Evolutionary conservation across 352 stramenopile genomes (phyloP).

Genomic region (Phytophthora megakarya): DNA sequence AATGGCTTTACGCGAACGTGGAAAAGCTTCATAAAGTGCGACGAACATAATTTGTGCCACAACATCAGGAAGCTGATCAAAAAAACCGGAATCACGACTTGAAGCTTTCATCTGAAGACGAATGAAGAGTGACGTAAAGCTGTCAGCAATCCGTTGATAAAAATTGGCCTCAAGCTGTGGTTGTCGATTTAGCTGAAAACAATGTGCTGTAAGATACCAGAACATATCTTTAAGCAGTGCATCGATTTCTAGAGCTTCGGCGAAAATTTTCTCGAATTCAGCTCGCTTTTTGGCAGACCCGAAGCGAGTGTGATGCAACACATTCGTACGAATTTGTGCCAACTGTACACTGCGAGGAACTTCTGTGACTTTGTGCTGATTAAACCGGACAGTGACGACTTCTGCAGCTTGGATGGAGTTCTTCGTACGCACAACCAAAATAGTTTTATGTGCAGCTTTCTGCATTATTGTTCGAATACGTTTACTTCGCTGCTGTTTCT

Average conservation of each 20-base stretch:
- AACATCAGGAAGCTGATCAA: constrained; percentile 62
- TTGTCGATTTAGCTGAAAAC: constrained; percentile 59
- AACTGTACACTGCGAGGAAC: constrained; percentile 60
- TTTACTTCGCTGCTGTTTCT: constrained; percentile 56
- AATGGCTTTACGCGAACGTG: constrained; percentile 60
- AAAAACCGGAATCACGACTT: constrained; percentile 56
- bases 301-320: constrained; percentile 51
- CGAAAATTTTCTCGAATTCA: constrained; percentile 56
- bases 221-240: constrained; percentile 76
- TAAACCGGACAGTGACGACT: constrained; percentile 67
- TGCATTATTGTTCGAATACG: constrained; percentile 70
- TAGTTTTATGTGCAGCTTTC: constrained; percentile 70
- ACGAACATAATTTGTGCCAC: constrained; percentile 69
- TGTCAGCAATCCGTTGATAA: constrained; percentile 71
- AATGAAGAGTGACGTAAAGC: constrained; percentile 68
- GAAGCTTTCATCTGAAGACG: constrained; percentile 56
- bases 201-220: constrained; percentile 67
- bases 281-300: constrained; percentile 33
- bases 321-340: constrained; percentile 49
- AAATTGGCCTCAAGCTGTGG: constrained; percentile 45
- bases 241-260: constrained; percentile 47
- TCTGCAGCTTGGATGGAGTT: constrained; percentile 73
- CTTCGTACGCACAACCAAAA: constrained; percentile 73
- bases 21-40: constrained; percentile 73
- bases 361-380: constrained; percentile 50